Evolutionary conservation across 2,329 filamentous ascomycete species (phyloP).

Genomic region (Monosporascus sp.): DNA sequence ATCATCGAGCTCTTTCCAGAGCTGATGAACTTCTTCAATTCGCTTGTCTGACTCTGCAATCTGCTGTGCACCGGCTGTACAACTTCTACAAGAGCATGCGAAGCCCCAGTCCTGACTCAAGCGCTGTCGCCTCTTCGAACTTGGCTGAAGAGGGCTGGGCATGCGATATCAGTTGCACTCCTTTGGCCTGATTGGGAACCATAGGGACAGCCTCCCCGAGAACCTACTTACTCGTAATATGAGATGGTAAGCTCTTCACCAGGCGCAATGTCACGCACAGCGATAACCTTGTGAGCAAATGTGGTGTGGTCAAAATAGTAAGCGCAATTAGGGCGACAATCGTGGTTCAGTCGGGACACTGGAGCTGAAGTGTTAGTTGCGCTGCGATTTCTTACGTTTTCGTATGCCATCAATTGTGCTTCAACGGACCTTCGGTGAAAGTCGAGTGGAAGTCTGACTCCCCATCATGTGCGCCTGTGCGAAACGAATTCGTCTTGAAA

Average conservation of each 20-base stretch:
- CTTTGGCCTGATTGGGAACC: neutral
- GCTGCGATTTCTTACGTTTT: too few relatives aligned
- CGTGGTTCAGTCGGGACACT: slow-evolving; percentile 36
- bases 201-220: neutral
- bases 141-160: slow-evolving; percentile 26
- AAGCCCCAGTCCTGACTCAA: slow-evolving; percentile 33
- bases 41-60: slow-evolving; percentile 28
- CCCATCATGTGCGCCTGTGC: slow-evolving; percentile 16
- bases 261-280: slow-evolving; percentile 29
- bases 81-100: slow-evolving; percentile 30
- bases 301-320: slow-evolving; percentile 31
- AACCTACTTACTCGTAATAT: slow-evolving; percentile 28
- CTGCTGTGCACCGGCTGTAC: slow-evolving; percentile 21
- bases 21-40: slow-evolving; percentile 23
- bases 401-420: neutral
- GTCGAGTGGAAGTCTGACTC: slow-evolving; percentile 23
- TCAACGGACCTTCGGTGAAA: slow-evolving; percentile 24
- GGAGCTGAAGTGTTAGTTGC: neutral
- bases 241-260: slow-evolving; percentile 37
- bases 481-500: slow-evolving; percentile 27
- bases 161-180: slow-evolving; percentile 5
- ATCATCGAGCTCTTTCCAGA: slow-evolving; percentile 29
- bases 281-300: slow-evolving; percentile 30
- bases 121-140: slow-evolving; percentile 21
- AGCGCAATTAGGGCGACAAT: slow-evolving; percentile 34